phyloP scores from a whole-genome alignment of 73 alveolate genomes.

The Stentor coeruleus region DNA sequence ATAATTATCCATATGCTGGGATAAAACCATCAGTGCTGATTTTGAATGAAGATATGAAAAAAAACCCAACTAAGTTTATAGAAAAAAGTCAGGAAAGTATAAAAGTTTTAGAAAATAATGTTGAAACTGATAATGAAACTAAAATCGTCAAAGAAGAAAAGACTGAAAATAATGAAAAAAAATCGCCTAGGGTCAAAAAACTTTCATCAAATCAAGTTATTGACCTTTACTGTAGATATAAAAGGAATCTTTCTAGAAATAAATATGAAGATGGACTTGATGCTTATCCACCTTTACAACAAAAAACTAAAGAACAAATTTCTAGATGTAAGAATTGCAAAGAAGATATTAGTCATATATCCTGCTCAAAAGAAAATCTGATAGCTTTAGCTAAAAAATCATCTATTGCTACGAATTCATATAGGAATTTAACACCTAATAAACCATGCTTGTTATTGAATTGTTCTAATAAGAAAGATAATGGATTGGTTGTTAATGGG shows the following conservation, averaged over 20 bases:
- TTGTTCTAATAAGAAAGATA: too few species aligned
- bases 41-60: not conserved
- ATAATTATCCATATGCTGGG: conserved; percentile 27
- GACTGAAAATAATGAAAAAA: not conserved
- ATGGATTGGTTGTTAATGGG: too few species aligned
- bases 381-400: too few species aligned
- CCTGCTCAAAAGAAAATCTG: not conserved
- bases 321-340: not conserved
- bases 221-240: not conserved
- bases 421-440: not conserved
- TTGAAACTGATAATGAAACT: not conserved
- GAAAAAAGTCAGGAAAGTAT: not conserved
- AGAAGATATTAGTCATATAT: not conserved
- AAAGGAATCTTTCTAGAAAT: not conserved
- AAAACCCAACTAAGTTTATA: not conserved
- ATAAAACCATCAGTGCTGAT: conserved; percentile 32
- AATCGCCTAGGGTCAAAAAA: not conserved
- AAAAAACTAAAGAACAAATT: not conserved
- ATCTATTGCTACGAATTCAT: not conserved
- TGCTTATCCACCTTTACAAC: not conserved
- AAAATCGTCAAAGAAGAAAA: not conserved
- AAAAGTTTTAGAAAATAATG: too few species aligned
- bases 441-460: too few species aligned
- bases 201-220: not conserved
- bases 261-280: not conserved